A percentile compares a stretch with the other conserved stretches of the same genome.
Conservation (phyloP, 306 rosid species). For the Pterocarpus santalinus region DNA sequence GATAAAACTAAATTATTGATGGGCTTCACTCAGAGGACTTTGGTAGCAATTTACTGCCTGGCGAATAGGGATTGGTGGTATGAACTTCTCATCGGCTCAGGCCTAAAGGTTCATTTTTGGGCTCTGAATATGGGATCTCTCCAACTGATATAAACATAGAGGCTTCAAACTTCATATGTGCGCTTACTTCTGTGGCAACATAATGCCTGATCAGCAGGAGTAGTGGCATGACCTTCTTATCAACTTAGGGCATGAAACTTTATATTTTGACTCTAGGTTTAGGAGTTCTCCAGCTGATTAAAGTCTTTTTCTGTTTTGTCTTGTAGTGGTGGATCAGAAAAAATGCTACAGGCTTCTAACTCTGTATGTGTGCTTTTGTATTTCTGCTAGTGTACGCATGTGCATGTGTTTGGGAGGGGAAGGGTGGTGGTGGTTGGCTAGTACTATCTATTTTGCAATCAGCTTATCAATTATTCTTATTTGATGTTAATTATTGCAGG, state of each 20-base stretch:
- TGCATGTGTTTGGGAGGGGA: neutral
- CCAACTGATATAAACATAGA: too few species aligned
- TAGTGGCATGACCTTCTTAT: neutral
- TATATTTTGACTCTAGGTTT: slow-evolving; percentile 6
- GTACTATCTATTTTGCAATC: neutral
- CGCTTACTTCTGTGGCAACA: neutral
- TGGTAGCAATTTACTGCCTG: neutral
- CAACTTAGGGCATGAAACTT: neutral
- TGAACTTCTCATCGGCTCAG: neutral
- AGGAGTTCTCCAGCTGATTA: neutral
- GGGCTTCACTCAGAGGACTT: neutral
- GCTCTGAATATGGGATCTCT: neutral
- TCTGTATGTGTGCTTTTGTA: neutral
- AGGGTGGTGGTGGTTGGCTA: neutral
- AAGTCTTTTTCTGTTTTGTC: neutral
- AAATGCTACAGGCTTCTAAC: neutral
- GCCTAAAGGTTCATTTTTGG: neutral
- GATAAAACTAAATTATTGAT: neutral
- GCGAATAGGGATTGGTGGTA: neutral
- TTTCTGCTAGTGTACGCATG: neutral
- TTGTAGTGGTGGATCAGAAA: neutral
- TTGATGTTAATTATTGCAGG: slow-evolving; percentile 52
- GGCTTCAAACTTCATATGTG: too few species aligned
- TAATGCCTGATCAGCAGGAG: neutral
- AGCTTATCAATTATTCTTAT: slow-evolving; percentile 10